Percentiles rank a stretch among this genome's conserved stretches.
These are phyloP conservation scores for Phanerodontia chrysosporium DNA, from an alignment of 768 basidiomycete genomes.

Conservation along the genomic window DNA sequence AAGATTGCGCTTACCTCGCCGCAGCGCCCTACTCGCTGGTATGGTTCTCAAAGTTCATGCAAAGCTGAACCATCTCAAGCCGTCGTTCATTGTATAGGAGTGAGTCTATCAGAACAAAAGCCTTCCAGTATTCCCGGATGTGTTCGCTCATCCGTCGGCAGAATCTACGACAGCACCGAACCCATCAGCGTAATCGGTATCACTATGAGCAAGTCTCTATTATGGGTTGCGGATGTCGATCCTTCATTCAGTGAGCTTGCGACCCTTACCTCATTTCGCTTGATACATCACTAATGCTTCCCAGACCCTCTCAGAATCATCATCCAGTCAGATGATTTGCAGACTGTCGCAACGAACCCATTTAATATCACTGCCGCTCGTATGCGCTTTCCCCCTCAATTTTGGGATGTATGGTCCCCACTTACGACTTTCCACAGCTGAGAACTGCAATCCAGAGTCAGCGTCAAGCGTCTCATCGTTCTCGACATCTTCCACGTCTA, in stretches of 20 bases:
- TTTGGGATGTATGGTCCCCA: too few relatives aligned
- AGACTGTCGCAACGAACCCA: not conserved
- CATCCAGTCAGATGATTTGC: not conserved
- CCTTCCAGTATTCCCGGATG: too few relatives aligned
- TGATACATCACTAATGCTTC: not conserved
- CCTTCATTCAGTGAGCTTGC: slow-evolving; percentile 1
- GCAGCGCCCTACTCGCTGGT: not conserved
- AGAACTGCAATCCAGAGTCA: not conserved
- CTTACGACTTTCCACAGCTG: not conserved
- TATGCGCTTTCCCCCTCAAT: not conserved
- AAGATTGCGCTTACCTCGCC: not conserved
- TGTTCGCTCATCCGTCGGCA: not conserved
- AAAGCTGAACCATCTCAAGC: too few relatives aligned
- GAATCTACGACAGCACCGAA: not conserved
- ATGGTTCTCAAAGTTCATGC: too few relatives aligned
- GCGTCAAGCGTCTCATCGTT: not conserved
- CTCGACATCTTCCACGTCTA: not conserved
- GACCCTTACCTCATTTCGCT: not conserved
- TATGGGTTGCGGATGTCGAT: not conserved
- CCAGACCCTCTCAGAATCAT: not conserved
- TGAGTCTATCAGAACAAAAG: not conserved
- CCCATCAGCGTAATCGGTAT: not conserved
- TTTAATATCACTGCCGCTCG: not conserved
- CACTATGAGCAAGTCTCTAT: not conserved
- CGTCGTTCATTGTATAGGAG: not conserved